Base-by-base conservation (phyloP, 192 early-diverging fungal genomes). In the Podila horticola region DNA sequence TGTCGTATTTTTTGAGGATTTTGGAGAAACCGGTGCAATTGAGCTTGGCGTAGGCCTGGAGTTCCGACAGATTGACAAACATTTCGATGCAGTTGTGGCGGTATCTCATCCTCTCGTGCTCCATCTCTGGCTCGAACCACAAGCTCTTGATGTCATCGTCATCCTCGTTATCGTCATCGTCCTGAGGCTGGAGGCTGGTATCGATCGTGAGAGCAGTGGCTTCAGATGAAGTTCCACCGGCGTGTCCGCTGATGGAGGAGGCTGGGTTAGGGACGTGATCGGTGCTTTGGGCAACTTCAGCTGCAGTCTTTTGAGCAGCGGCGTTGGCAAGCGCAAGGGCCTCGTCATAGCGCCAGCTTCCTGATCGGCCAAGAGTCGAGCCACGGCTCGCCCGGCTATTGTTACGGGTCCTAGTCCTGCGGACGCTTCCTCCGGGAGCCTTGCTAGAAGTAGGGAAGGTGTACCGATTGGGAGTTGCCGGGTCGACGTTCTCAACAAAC, bases 1-100 rank as follows among this genome's bases (percentile, higher is more conserved):
- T 98, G 84, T 98, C 97, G 74, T 93, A 99, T 86, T 99, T 99
- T 87, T 99, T 99, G 22, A 97, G 83, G 74, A 97, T 96, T 81
- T 99, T 99, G 85, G 88, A 85, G 83, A 97, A 99, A 20, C 95
- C 97, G 0, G 95, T 97, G 69, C 91, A 84, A 88, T 99, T 97
- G 59, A 97, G 89, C 49, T 93, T 91, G 22, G 93, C 93, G 75
- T 93, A 99, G 3, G 94, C 93, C 38, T 94, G 93, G 15, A 99
- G 86, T 68, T 97, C 96, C 30, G 91, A 91, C 1, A 97, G 85
- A 60, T 91, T 72, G 45, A 97, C 94, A 82, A 94, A 99, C 52
- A 97, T 84, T 63, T 96, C 91, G 52, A 93, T 88, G 0, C 90
- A 84, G 33, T 86, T 86, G 50, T 82, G 83, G 49, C 84, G 84